Base-by-base conservation (phyloP, 208 protist species). In the Trypanosoma melophagium region DNA sequence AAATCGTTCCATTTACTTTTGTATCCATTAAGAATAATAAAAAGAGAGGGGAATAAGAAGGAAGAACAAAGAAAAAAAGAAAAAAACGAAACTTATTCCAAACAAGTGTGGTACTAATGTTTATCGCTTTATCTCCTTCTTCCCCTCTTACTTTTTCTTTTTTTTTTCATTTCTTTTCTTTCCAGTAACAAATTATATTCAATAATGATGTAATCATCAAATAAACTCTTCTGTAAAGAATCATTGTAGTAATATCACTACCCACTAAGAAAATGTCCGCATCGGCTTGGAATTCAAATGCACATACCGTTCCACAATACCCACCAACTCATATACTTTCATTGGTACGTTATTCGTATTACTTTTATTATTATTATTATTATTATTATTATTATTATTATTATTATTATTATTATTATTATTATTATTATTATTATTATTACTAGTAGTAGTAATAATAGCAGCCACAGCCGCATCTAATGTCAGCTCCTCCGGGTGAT, bases 271-370 rank as follows among this genome's bases (percentile, higher is more conserved):
- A 21, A 44, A 63, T 14, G 31, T 81, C 41, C 89, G 77, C 12
- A 80, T 60, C 0, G 89, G 89, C 54, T 94, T 94, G 0, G 79
- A 82, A 52, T 92, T 90, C 65, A 94, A 89, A 40, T 85, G 65
- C 12, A 81, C 69, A 8, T 85, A 77, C 19, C 65, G 66, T 31
- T 86, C 80, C 45, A 90, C 78, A 45, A 92, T 52, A n/a, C 85
- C 85, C 0, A 92, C 77, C 7, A 90, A 41, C 19, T 90, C 79
- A 50, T 94, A 94, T 44, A 87, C 79, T 28, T 79, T 87, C n/a
- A 16, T 64, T 38, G 60, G 49, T 7, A 55, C 24, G 14, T 5
- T 17, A 8, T 54, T 56, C 21, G 24, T 5, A 9, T 61, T 54
- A 12, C 28, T 5, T 1, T 35, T 5, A 1, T 35, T 35, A 35